Evolutionary conservation across 208 protist species (phyloP).

Genomic region (Entamoeba moshkovskii): DNA sequence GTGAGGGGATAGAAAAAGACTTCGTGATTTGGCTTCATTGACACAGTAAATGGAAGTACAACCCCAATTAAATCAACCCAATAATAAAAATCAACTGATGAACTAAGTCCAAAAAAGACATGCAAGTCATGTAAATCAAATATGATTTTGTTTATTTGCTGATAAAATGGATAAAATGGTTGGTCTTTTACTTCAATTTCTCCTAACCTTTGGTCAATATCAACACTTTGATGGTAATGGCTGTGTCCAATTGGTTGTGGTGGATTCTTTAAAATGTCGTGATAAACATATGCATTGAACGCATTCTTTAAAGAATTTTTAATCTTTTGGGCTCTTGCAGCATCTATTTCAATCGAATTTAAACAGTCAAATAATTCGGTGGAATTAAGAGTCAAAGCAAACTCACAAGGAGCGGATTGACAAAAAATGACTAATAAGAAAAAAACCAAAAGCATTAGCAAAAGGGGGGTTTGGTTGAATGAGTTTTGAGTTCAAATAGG

Average conservation of each 20-base stretch:
- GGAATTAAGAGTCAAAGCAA: neutral
- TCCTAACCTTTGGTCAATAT: neutral
- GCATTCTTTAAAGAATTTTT: neutral
- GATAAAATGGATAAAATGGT: neutral
- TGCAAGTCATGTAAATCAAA: neutral
- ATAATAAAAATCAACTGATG: neutral
- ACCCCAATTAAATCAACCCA: neutral
- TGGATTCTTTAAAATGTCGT: neutral
- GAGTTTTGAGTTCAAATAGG: too few species aligned
- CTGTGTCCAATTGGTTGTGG: neutral
- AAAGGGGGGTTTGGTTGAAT: too few species aligned
- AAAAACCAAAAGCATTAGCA: neutral
- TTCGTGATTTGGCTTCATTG: neutral
- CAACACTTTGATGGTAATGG: neutral
- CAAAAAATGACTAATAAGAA: neutral
- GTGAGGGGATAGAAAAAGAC: neutral
- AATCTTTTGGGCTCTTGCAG: neutral
- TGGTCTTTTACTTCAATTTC: neutral
- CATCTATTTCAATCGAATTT: neutral
- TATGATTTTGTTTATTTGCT: neutral
- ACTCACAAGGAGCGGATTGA: neutral
- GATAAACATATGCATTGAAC: neutral
- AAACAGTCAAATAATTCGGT: neutral
- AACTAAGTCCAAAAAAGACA: neutral
- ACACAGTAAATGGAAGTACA: neutral